Conservation (phyloP, 2,329 filamentous ascomycete species). For the Lasiodiplodia sp. region DNA sequence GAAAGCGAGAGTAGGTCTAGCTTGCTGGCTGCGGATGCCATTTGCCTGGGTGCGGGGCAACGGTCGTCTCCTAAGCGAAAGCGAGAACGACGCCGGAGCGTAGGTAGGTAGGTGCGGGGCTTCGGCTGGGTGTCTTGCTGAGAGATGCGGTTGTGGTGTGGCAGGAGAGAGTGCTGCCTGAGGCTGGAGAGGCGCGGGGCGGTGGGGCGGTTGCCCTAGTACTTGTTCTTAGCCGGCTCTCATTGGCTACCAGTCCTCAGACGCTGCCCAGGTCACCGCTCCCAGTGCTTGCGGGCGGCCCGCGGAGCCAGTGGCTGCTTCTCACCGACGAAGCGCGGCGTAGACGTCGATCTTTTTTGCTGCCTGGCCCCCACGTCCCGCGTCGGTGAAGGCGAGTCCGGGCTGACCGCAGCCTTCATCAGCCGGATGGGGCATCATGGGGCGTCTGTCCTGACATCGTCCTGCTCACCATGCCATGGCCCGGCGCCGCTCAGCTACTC, state of each 20-base stretch:
- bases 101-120: background rate
- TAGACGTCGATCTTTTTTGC: slow-evolving; percentile 6
- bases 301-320: background rate
- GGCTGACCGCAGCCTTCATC: slow-evolving; percentile 24
- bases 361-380: slow-evolving; percentile 18
- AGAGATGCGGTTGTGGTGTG: slow-evolving; percentile 1
- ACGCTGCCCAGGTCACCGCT: slow-evolving; percentile 15
- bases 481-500: slow-evolving; percentile 6
- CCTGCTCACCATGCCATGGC: slow-evolving; percentile 4
- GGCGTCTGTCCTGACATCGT: slow-evolving; percentile 8
- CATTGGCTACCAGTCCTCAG: background rate
- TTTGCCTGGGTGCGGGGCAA: background rate
- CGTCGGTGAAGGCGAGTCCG: slow-evolving; percentile 26
- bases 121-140: background rate
- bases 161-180: slow-evolving; percentile 20
- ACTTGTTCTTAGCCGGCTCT: background rate
- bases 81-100: slow-evolving; percentile 6
- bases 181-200: slow-evolving; percentile 17
- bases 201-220: no score
- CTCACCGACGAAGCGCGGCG: slow-evolving; percentile 11
- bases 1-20: background rate
- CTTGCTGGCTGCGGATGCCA: background rate
- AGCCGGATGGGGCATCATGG: slow-evolving; percentile 9
- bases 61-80: slow-evolving; percentile 1
- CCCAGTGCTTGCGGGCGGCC: background rate